These are phyloP conservation scores for Diaporthe ilicicola DNA, from an alignment of 2,329 filamentous ascomycete species.

Conservation along the genomic window DNA sequence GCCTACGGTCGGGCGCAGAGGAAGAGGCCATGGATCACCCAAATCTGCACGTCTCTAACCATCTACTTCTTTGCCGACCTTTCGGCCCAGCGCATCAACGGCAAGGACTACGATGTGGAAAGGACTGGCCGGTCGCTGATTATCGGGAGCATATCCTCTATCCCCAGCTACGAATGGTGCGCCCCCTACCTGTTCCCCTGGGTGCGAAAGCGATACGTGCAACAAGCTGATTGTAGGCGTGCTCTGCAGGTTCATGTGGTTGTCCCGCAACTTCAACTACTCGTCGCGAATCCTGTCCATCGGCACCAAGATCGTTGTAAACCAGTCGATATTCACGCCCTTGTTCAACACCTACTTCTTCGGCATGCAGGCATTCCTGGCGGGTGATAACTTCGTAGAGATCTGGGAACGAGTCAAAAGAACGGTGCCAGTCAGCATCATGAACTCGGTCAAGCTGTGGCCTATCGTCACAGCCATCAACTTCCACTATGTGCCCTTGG, in stretches of 20 bases:
- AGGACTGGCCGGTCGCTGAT: slow-evolving; percentile 76
- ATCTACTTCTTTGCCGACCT: slow-evolving; percentile 84
- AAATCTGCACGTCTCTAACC: slow-evolving; percentile 77
- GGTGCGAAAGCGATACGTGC: neutral
- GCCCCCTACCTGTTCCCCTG: slow-evolving; percentile 34
- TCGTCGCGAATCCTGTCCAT: slow-evolving; percentile 75
- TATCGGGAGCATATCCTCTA: slow-evolving; percentile 77
- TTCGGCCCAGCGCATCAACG: slow-evolving; percentile 75
- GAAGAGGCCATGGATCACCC: slow-evolving; percentile 78
- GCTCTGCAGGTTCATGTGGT: slow-evolving; percentile 74
- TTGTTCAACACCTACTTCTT: slow-evolving; percentile 87
- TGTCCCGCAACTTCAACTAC: slow-evolving; percentile 87
- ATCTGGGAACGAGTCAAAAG: slow-evolving; percentile 75
- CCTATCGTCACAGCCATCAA: slow-evolving; percentile 86
- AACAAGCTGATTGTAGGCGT: neutral
- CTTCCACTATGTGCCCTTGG: slow-evolving; percentile 82
- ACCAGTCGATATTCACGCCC: slow-evolving; percentile 83
- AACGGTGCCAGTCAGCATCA: slow-evolving; percentile 79
- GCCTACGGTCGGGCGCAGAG: slow-evolving; percentile 77
- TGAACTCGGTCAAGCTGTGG: slow-evolving; percentile 89
- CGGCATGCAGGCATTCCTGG: slow-evolving; percentile 77
- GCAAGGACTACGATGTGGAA: slow-evolving; percentile 70
- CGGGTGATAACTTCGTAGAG: slow-evolving; percentile 71
- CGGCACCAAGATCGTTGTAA: slow-evolving; percentile 78
- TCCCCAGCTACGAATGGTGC: slow-evolving; percentile 86